Conservation (phyloP, 139 green algal species). For the Pycnococcus provasolii region DNA sequence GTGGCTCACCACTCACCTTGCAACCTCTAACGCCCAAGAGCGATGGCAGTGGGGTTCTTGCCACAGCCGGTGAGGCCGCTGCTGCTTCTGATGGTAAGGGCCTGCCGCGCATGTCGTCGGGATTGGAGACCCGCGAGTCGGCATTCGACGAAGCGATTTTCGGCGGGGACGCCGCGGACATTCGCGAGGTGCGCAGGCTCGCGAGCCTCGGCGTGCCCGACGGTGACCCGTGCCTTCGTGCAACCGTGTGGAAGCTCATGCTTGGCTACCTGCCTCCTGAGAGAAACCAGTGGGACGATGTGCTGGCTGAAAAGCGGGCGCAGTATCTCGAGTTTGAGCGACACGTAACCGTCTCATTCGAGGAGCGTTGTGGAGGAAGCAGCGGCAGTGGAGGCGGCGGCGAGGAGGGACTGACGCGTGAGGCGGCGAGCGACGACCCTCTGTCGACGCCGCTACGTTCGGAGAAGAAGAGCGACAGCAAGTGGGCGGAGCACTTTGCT, state of each 20-base stretch:
- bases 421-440: not conserved
- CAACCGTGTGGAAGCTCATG: slow-evolving; percentile 49
- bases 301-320: slow-evolving; percentile 47
- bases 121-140: too few relatives aligned
- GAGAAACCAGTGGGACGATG: slow-evolving; percentile 45
- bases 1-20: too few relatives aligned
- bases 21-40: too few relatives aligned
- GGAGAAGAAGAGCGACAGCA: slow-evolving; percentile 28
- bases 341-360: slow-evolving; percentile 67
- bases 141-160: too few relatives aligned
- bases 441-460: not conserved
- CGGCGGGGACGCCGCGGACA: too few relatives aligned
- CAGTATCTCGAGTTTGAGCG: slow-evolving; percentile 74
- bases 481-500: slow-evolving; percentile 73
- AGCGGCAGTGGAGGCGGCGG: not conserved
- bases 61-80: too few relatives aligned
- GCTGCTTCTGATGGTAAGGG: too few relatives aligned
- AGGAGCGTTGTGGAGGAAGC: slow-evolving; percentile 35
- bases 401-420: slow-evolving; percentile 3
- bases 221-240: too few relatives aligned
- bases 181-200: too few relatives aligned
- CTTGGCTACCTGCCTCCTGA: slow-evolving; percentile 66
- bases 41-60: too few relatives aligned
- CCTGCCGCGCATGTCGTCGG: too few relatives aligned
- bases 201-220: too few relatives aligned